Base-by-base conservation (phyloP, 352 stramenopile species). In the Pythium plurisporium region DNA sequence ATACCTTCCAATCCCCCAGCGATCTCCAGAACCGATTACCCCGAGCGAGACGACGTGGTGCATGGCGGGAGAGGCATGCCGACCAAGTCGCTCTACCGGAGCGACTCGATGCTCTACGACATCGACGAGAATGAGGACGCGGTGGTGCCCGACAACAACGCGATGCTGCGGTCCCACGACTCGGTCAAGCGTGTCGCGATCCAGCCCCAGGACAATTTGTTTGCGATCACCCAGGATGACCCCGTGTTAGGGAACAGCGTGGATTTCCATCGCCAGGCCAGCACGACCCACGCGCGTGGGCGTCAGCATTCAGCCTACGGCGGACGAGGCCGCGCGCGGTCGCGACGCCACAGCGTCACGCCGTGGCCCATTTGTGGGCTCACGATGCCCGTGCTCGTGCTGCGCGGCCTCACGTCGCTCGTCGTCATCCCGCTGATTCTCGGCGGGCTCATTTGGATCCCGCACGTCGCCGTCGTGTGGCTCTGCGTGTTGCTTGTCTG, bases 101-200 rank as follows among this genome's bases (percentile, higher is more conserved):
- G 51, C 59, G 47, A 37, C 25, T 62, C 59, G 3, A 44, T 45
- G 59, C 59, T 67, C 17, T 67, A 58, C 17, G 51, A 56, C 23
- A 67, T 67, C 38, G 52, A 67, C 33, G 59, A 67, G 38, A 67
- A 67, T 29, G 33, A n/a, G n/a, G n/a, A n/a, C n/a, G n/a, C n/a
- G n/a, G n/a, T n/a, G n/a, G n/a, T n/a, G n/a, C n/a, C 40, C 20
- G 26, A 64, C 14, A 2, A 42, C 17, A 30, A 44, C 14, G 17
- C 33, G n/a, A 54, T 50, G 41, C 30, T 44, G 29, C 37, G 19
- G 26, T 38, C 54, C 5, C 55, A 50, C 9, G 36, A 41, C 5
- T 49, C 47, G 3, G 29, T 47, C n/a, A 40, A 38, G 19, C 57
- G 57, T 33, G 57, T 64, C 3, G 47, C 57, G 19, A 64, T 64